A percentile compares a stretch with the other conserved stretches of the same genome.
Evolutionary conservation across 306 rosid genomes (phyloP).

Genomic region (Cyamopsis tetragonoloba): DNA sequence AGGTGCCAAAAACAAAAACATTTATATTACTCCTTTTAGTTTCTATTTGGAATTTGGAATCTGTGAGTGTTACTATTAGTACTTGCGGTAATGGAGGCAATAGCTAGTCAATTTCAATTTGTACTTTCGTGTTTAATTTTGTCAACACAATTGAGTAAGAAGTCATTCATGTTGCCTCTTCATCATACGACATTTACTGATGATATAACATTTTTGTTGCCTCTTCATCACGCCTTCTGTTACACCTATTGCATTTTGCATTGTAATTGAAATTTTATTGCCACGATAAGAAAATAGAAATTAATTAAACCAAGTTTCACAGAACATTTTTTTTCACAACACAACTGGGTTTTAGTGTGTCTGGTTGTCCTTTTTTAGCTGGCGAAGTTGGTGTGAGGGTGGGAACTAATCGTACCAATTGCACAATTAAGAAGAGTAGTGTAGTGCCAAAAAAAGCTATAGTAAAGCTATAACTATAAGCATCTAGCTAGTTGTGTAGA

Average conservation of each 20-base stretch:
- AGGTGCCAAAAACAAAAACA: too few relatives aligned
- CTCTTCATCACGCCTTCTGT: too few relatives aligned
- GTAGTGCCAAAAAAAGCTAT: slow-evolving; percentile 19
- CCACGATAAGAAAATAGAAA: too few relatives aligned
- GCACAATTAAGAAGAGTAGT: not conserved
- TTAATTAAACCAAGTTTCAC: not conserved
- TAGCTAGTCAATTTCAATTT: slow-evolving; percentile 30
- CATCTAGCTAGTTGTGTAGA: not conserved
- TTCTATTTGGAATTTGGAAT: slow-evolving; percentile 29
- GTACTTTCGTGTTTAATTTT: slow-evolving; percentile 32
- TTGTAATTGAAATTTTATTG: too few relatives aligned
- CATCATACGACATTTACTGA: slow-evolving; percentile 21
- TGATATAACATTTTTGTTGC: too few relatives aligned
- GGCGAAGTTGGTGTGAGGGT: not conserved
- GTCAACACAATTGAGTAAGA: slow-evolving; percentile 28
- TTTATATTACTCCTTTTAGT: not conserved
- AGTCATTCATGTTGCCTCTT: slow-evolving; percentile 40
- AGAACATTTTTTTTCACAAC: too few relatives aligned
- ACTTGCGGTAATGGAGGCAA: slow-evolving; percentile 24
- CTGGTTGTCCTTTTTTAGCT: not conserved
- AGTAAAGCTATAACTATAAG: not conserved
- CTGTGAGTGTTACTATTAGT: slow-evolving; percentile 28
- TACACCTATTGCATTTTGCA: too few relatives aligned
- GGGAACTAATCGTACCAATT: slow-evolving; percentile 1
- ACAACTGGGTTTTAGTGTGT: not conserved